Conservation (phyloP, 1,284 basidiomycete genomes). For the Ceratobasidium sp. region DNA sequence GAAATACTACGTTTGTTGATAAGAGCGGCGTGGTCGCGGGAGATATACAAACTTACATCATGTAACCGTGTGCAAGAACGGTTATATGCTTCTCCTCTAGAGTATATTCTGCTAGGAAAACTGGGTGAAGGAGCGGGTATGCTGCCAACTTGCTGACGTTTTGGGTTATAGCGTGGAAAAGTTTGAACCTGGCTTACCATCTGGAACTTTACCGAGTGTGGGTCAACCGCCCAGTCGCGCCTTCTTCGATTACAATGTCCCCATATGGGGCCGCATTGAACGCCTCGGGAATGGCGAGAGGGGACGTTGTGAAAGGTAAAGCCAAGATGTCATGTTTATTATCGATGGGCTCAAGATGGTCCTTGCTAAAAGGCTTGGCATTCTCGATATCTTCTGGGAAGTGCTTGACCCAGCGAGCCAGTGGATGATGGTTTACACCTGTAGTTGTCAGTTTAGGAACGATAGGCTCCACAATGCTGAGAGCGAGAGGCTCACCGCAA, state of each 20-base stretch:
- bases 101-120: slow-evolving; percentile 51
- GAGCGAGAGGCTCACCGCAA: slow-evolving; percentile 14
- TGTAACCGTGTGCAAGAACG: slow-evolving; percentile 20
- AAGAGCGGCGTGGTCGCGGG: background rate
- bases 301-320: slow-evolving; percentile 49
- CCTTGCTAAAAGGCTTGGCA: slow-evolving; percentile 24
- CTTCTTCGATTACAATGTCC: slow-evolving; percentile 42
- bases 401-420: slow-evolving; percentile 9
- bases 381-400: slow-evolving; percentile 9
- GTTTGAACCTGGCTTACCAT: slow-evolving; percentile 45
- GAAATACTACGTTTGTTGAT: slow-evolving; percentile 2
- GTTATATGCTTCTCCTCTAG: slow-evolving; percentile 21
- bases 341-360: slow-evolving; percentile 43
- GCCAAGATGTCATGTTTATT: slow-evolving; percentile 50
- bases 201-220: slow-evolving; percentile 37
- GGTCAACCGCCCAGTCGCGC: slow-evolving; percentile 24
- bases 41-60: slow-evolving; percentile 8
- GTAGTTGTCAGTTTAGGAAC: background rate
- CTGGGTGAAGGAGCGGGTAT: slow-evolving; percentile 55
- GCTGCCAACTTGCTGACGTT: slow-evolving; percentile 45
- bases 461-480: slow-evolving; percentile 55
- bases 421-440: slow-evolving; percentile 26
- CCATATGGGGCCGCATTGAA: slow-evolving; percentile 44
- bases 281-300: slow-evolving; percentile 48
- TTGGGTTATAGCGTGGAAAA: background rate